Evolutionary conservation across 1,284 basidiomycete genomes (phyloP), one percentile per base, ranked within the genome.

Genomic region (Trametes polyzona): DNA sequence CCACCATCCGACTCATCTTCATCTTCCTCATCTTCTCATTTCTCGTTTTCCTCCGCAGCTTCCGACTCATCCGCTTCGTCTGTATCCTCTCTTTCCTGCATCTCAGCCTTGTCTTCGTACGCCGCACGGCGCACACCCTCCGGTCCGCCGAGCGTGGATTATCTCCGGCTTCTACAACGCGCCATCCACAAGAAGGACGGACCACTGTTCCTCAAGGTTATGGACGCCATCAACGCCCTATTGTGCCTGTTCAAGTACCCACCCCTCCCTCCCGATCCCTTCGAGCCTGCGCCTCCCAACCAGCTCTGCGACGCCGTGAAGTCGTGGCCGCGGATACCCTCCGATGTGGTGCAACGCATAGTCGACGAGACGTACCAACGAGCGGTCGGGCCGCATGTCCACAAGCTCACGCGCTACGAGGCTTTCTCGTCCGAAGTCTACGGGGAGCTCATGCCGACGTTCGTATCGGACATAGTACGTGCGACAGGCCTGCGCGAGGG

Each of bases 351-450:
- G 14, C 78, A 84, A 74, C 84, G 87, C 26, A 81, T 92, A 47
- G 78, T 90, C 50, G 87, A 91, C 47, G 90, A 92, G 72, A 88
- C 86, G 33, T 92, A 92, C 66, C 90, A 92, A 65, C 84, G 90
- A 29, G 83, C 82, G 23, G 88, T 91, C 2, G 88, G 88, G 5
- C 90, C 90, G 0, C 80, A 88, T 64, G 81, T 88, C 23, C 78
- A 78, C 43, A 78, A 75, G 54, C 78, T 92, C 40, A 81, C 79
- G 62, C 80, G 82, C 57, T 92, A 92, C 66, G 82, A 84, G 61
- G 86, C 89, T 0, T 92, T 90, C 71, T 87, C 87, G 16, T 87
- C 84, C 61, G 82, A 83, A 21, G 87, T 88, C 11, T 92, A 92
- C 61, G 90, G 90, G 46, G 90, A 92, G 63, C 78, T 92, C 24